These are phyloP conservation scores for Boletales sp. DNA, from an alignment of 768 basidiomycete species.

Conservation along the genomic window DNA sequence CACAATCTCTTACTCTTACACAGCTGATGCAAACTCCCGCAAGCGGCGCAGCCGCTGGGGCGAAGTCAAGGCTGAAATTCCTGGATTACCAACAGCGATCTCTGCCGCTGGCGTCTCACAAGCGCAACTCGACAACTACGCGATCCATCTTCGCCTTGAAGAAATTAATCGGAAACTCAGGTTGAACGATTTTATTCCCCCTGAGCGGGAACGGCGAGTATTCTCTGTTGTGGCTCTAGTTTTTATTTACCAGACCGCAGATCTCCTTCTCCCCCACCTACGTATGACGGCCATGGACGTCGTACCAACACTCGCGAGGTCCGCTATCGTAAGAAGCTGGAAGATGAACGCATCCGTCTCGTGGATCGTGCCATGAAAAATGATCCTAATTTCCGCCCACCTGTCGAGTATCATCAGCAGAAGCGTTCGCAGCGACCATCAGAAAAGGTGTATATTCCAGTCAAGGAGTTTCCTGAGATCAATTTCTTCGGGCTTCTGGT, in stretches of 20 bases:
- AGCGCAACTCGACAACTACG: conserved; percentile 96
- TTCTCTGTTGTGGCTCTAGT: neutral
- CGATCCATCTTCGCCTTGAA: conserved; percentile 91
- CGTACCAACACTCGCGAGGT: conserved; percentile 98
- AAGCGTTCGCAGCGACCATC: conserved; percentile 91
- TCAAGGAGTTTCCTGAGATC: conserved; percentile 99
- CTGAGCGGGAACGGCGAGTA: conserved; percentile 82
- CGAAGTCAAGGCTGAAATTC: conserved; percentile 86
- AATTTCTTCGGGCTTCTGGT: conserved; percentile 99
- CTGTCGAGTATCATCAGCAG: conserved; percentile 93
- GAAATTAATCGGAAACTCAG: conserved; percentile 96
- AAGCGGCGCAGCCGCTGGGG: conserved; percentile 99
- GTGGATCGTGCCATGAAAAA: conserved; percentile 97
- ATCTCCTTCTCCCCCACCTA: conserved; percentile 95
- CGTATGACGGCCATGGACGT: conserved; percentile 96
- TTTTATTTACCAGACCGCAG: conserved; percentile 39
- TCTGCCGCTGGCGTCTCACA: conserved; percentile 91
- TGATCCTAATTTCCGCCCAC: conserved; percentile 96
- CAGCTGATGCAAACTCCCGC: conserved; percentile 82
- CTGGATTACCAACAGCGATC: conserved; percentile 92
- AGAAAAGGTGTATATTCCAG: conserved; percentile 99
- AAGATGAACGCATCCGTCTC: conserved; percentile 87
- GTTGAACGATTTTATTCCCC: conserved; percentile 92
- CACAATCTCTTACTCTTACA: conserved; percentile 38
- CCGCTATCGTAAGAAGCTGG: conserved; percentile 93